phyloP scores from a whole-genome alignment of 768 basidiomycete species.

The Pleurotus giganteus region DNA sequence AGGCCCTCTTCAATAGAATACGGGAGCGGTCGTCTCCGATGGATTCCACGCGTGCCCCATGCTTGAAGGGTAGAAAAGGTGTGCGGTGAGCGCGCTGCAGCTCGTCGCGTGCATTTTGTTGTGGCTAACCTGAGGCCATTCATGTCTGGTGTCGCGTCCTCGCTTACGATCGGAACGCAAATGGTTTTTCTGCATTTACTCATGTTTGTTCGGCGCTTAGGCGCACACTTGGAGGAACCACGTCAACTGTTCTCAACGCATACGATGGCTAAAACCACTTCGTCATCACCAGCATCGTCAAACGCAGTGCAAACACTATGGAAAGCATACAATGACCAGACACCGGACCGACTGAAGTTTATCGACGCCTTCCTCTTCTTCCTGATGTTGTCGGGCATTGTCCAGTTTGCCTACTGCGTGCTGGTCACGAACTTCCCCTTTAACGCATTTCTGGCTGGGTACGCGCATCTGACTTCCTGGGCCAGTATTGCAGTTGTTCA shows the following conservation, averaged over 20 bases:
- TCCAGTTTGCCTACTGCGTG: slow-evolving; percentile 91
- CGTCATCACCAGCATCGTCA: slow-evolving; percentile 24
- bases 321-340: slow-evolving; percentile 75
- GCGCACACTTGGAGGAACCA: neutral
- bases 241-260: neutral
- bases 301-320: slow-evolving; percentile 58
- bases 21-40: slow-evolving; percentile 52
- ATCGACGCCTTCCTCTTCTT: slow-evolving; percentile 92
- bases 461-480: slow-evolving; percentile 24
- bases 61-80: slow-evolving; percentile 20
- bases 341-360: slow-evolving; percentile 85
- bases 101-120: slow-evolving; percentile 9
- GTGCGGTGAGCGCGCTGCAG: slow-evolving; percentile 2
- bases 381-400: slow-evolving; percentile 85
- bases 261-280: neutral
- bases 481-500: neutral
- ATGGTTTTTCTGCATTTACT: slow-evolving; percentile 10
- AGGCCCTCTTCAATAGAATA: slow-evolving; percentile 73
- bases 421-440: slow-evolving; percentile 93
- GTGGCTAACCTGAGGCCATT: slow-evolving; percentile 9
- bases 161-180: slow-evolving; percentile 4
- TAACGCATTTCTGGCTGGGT: slow-evolving; percentile 98
- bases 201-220: slow-evolving; percentile 5
- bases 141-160: slow-evolving; percentile 8
- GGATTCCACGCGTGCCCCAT: slow-evolving; percentile 38